Conservation (phyloP, 768 basidiomycete genomes). For the Chalciporus piperatus region DNA sequence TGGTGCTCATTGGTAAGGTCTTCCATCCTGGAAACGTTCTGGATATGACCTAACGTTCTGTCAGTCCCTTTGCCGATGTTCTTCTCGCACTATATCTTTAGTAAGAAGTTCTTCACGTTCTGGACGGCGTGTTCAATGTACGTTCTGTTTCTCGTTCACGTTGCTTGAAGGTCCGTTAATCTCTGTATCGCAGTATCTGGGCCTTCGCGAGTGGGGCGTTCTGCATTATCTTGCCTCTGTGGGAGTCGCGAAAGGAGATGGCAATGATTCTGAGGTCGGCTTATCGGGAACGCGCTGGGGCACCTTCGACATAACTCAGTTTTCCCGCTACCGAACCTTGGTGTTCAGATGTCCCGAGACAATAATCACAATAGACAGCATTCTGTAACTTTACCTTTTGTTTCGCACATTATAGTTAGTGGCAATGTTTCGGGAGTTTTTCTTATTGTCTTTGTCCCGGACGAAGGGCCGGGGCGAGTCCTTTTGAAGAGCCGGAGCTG, state of each 20-base stretch:
- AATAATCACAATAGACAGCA: slow-evolving; percentile 27
- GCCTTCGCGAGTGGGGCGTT: slow-evolving; percentile 36
- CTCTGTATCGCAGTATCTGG: slow-evolving; percentile 29
- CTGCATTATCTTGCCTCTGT: slow-evolving; percentile 36
- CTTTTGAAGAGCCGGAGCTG: neutral
- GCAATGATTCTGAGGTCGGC: slow-evolving; percentile 16
- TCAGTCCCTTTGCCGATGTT: slow-evolving; percentile 39
- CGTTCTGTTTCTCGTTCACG: slow-evolving; percentile 4
- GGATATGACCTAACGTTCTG: neutral
- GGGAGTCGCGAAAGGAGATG: slow-evolving; percentile 37
- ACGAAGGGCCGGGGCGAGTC: neutral
- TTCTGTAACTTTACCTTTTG: slow-evolving; percentile 10
- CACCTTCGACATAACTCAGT: neutral
- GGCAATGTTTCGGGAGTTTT: slow-evolving; percentile 8
- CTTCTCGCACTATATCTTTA: slow-evolving; percentile 38
- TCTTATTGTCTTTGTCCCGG: slow-evolving; percentile 26
- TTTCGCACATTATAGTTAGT: slow-evolving; percentile 8
- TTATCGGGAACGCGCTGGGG: slow-evolving; percentile 2
- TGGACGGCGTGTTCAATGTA: slow-evolving; percentile 41
- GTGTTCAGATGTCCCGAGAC: slow-evolving; percentile 9
- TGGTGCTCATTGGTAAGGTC: slow-evolving; percentile 32
- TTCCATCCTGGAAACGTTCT: neutral
- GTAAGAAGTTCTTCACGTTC: slow-evolving; percentile 34
- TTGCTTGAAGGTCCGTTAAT: slow-evolving; percentile 3
- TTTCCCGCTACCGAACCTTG: neutral